Evolutionary conservation across 352 stramenopile species (phyloP).

Genomic region (Phytophthora ramorum): DNA sequence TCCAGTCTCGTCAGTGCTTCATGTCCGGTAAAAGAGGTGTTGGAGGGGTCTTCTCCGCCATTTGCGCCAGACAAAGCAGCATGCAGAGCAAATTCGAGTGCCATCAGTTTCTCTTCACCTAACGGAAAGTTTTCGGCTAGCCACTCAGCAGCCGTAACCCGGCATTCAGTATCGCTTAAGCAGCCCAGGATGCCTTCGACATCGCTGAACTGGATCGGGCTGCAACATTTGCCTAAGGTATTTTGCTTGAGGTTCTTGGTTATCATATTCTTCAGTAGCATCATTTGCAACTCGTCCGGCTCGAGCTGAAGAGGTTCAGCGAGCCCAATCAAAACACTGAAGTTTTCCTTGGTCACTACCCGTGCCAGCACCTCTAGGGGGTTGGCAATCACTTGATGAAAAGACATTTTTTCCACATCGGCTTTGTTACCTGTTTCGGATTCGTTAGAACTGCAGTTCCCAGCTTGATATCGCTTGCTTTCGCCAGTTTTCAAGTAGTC

Average conservation of each 20-base stretch:
- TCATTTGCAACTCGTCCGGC: conserved; percentile 75
- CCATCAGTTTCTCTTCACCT: conserved; percentile 49
- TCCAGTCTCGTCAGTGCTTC: conserved; percentile 44
- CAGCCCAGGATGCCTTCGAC: conserved; percentile 45
- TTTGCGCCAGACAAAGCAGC: conserved; percentile 18
- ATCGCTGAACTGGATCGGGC: conserved; percentile 22
- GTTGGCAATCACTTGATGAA: conserved; percentile 72
- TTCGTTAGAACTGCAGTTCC: background rate
- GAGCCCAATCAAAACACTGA: conserved; percentile 55
- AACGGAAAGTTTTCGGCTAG: conserved; percentile 55
- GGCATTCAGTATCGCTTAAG: conserved; percentile 47
- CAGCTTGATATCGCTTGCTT: background rate
- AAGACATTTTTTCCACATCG: conserved; percentile 42
- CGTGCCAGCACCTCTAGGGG: conserved; percentile 60
- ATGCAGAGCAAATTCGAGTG: conserved; percentile 53
- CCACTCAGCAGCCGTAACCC: conserved; percentile 61
- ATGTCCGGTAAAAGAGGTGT: conserved; percentile 45
- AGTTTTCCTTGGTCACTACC: conserved; percentile 57
- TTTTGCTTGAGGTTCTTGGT: conserved; percentile 9
- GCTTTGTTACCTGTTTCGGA: background rate
- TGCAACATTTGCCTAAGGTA: background rate
- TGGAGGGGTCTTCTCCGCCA: conserved; percentile 5
- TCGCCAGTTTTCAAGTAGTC: background rate
- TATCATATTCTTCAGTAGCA: conserved; percentile 81
- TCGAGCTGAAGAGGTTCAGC: conserved; percentile 62